Percentiles rank a stretch among this genome's conserved stretches.
Evolutionary conservation across 768 basidiomycete species (phyloP).

Genomic region (Scleroderma bovista): DNA sequence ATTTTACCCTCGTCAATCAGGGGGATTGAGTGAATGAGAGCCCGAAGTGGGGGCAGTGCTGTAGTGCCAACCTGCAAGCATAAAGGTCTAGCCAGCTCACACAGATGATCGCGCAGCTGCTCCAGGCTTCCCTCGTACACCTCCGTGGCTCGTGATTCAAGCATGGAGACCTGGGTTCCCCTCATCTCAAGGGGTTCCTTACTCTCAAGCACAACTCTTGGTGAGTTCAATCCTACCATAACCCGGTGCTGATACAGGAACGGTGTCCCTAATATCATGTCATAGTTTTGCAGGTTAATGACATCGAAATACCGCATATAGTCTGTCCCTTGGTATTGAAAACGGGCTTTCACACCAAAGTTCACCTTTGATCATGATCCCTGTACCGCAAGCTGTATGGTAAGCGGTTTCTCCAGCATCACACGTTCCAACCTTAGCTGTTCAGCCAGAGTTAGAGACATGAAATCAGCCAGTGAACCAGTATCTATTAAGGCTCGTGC

Average conservation of each 20-base stretch:
- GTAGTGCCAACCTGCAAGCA: not conserved
- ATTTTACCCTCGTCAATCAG: not conserved
- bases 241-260: slow-evolving; percentile 8
- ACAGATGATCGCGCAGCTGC: not conserved
- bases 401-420: no score
- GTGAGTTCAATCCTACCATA: slow-evolving; percentile 9
- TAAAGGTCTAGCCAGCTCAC: not conserved
- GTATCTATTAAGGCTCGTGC: no score
- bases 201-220: no score
- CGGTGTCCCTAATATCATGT: slow-evolving; percentile 35
- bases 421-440: no score
- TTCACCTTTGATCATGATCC: no score
- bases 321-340: slow-evolving; percentile 13
- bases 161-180: not conserved
- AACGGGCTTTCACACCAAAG: slow-evolving; percentile 3
- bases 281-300: slow-evolving; percentile 33
- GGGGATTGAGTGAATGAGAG: not conserved
- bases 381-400: no score
- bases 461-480: no score
- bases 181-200: no score
- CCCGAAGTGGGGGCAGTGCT: not conserved
- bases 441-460: no score
- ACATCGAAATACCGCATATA: slow-evolving; percentile 29
- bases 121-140: not conserved
- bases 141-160: not conserved